Evolutionary conservation across 1,284 basidiomycete species (phyloP).

Genomic region (Butyriboletus appendiculatus): DNA sequence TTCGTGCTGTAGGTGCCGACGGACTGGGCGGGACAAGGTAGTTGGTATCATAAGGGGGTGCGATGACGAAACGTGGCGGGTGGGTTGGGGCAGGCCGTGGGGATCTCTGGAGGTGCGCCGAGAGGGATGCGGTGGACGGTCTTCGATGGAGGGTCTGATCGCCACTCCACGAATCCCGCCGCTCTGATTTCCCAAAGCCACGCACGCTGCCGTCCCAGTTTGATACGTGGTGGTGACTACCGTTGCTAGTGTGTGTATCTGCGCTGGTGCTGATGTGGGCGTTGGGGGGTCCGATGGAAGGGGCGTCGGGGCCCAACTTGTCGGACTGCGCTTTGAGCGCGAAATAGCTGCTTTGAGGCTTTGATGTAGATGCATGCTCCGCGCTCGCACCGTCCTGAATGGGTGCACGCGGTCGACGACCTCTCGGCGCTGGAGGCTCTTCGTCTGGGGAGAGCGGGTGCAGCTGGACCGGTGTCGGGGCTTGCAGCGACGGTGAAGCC

Average conservation of each 20-base stretch:
- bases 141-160: conserved; percentile 21
- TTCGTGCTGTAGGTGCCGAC: conserved; percentile 2
- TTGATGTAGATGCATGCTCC: conserved; percentile 21
- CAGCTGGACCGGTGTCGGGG: conserved; percentile 57
- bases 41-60: conserved; percentile 43
- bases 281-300: neutral
- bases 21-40: conserved; percentile 27
- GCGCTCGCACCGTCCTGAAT: conserved; percentile 25
- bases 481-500: conserved; percentile 34
- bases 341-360: conserved; percentile 52
- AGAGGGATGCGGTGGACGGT: conserved; percentile 37
- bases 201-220: conserved; percentile 68
- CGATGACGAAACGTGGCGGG: conserved; percentile 57
- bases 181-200: conserved; percentile 47
- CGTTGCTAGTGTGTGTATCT: neutral
- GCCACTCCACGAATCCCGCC: conserved; percentile 30
- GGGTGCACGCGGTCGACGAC: conserved; percentile 40
- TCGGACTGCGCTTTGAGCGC: conserved; percentile 61
- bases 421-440: conserved; percentile 39
- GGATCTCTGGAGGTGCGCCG: conserved; percentile 38
- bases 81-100: conserved; percentile 15
- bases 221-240: conserved; percentile 15
- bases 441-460: conserved; percentile 66
- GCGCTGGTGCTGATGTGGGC: neutral
- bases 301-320: conserved; percentile 35